These are phyloP conservation scores for Mycena citricolor DNA, from an alignment of 1,284 basidiomycete species.

Conservation along the genomic window DNA sequence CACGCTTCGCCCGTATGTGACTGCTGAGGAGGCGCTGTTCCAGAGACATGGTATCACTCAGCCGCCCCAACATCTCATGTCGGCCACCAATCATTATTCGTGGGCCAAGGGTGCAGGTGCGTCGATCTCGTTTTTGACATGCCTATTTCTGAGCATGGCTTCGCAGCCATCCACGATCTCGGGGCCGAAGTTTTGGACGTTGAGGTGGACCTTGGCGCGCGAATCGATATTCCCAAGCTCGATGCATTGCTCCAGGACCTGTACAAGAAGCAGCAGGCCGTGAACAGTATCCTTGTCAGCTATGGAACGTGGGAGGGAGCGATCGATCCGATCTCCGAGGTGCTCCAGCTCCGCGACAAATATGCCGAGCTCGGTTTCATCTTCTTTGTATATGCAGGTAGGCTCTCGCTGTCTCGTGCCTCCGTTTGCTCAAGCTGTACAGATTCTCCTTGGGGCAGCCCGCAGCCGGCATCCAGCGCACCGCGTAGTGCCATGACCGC, in stretches of 20 bases:
- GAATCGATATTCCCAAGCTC: slow-evolving; percentile 34
- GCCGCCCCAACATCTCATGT: slow-evolving; percentile 29
- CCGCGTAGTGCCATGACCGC: no score
- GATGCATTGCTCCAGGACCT: slow-evolving; percentile 31
- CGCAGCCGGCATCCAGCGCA: no score
- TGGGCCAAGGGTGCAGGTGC: slow-evolving; percentile 50
- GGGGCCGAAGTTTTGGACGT: no score
- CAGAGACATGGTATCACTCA: slow-evolving; percentile 13
- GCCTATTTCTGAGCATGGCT: no score
- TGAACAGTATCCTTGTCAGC: slow-evolving; percentile 43
- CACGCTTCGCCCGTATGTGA: slow-evolving; percentile 35
- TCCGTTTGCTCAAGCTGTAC: no score
- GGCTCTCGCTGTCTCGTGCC: no score
- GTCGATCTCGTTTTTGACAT: no score
- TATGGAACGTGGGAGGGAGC: slow-evolving; percentile 47
- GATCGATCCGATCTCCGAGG: slow-evolving; percentile 39
- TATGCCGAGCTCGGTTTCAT: slow-evolving; percentile 36
- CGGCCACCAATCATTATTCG: slow-evolving; percentile 43
- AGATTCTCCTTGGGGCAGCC: no score
- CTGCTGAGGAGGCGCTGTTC: no score
- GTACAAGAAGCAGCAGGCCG: slow-evolving; percentile 30
- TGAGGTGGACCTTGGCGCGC: slow-evolving; percentile 37
- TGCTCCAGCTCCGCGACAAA: slow-evolving; percentile 33
- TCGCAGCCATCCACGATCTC: no score
- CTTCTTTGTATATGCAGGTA: slow-evolving; percentile 45